phyloP scores from a whole-genome alignment of 495 filamentous ascomycete species.

The Hamigera avellanea region DNA sequence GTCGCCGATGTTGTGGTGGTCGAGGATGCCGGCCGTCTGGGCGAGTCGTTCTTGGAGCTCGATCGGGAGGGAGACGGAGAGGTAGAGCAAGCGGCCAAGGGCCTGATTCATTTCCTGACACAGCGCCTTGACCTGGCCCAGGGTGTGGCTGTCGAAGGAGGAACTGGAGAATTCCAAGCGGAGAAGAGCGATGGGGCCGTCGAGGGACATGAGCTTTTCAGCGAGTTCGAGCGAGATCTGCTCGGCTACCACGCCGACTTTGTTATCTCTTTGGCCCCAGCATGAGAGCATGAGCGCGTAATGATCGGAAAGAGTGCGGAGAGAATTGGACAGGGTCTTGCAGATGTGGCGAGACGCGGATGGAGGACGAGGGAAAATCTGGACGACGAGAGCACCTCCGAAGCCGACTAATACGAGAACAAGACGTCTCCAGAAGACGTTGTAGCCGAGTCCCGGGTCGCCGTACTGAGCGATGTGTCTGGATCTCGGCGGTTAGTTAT shows the following conservation, averaged over 20 bases:
- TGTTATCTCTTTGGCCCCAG: conserved; percentile 19
- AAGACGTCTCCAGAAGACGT: conserved; percentile 33
- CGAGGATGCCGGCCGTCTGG: conserved; percentile 19
- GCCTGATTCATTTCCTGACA: conserved; percentile 25
- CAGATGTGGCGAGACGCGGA: conserved; percentile 30
- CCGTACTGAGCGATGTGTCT: conserved; percentile 29
- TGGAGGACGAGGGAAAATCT: conserved; percentile 31
- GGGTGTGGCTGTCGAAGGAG: conserved; percentile 24
- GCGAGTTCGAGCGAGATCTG: conserved; percentile 24
- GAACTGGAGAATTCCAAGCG: conserved; percentile 31
- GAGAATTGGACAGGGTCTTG: conserved; percentile 25
- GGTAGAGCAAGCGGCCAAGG: conserved; percentile 20
- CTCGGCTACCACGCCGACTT: conserved; percentile 13
- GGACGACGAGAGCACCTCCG: conserved; percentile 25
- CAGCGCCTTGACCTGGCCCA: conserved; percentile 22
- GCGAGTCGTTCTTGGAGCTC: conserved; percentile 18
- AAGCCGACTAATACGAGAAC: conserved; percentile 30
- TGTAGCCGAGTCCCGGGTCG: conserved; percentile 31
- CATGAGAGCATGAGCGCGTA: conserved; percentile 34
- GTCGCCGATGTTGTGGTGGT: conserved; percentile 29
- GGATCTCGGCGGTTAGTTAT: not conserved
- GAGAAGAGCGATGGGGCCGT: conserved; percentile 21
- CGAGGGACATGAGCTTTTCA: conserved; percentile 17
- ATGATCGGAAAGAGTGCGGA: conserved; percentile 29
- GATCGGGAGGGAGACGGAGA: conserved; percentile 22